Base-by-base conservation (phyloP, 1,284 basidiomycete genomes). In the Moesziomyces sp. region DNA sequence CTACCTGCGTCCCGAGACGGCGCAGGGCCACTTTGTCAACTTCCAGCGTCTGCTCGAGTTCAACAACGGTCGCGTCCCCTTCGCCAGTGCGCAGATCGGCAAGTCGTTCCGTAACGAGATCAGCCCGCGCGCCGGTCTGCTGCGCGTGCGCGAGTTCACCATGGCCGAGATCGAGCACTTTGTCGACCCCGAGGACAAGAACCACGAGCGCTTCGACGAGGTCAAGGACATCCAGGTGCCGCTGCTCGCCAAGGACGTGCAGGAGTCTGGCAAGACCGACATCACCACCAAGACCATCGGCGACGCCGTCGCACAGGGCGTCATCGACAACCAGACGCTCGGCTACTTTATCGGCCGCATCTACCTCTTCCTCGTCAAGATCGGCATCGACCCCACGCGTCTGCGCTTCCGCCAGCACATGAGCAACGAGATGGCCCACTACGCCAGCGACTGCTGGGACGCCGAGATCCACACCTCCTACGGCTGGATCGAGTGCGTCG, bases 151-250 rank as follows among this genome's bases (percentile, higher is more conserved):
- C 75, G 97, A 99, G 85, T 99, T 99, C 87, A 97, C 93, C 40
- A 97, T 99, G 96, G 97, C 94, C 57, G 97, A 99, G 87, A 97
- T 99, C 85, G 97, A 99, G 86, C 96, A 99, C 87, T 99, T 88
- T 80, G 96, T 99, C 77, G 96, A 99, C 87, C 97, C 96, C 8
- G 88, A 89, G 56, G 91, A 97, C 87, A 99, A 99, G 87, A 86
- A 85, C 23, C 97, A 99, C 86, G 87, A 89, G 24, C 89, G 91
- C 38, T 99, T 99, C 88, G 84, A 84, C 63, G 93, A 96, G 79
- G 90, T 93, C 72, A 89, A 90, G 71, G 88, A 93, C 79, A 87
- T 93, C 72, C 88, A 88, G 45, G 88, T 98, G 43, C 87, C 88
- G 21, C 88, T 98, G 57, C 89, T 99, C 54, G 91, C 95, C 83